Percentiles rank a stretch among this genome's conserved stretches.
phyloP scores from a whole-genome alignment of 176 grass and related monocot species.

The Lolium perenne region DNA sequence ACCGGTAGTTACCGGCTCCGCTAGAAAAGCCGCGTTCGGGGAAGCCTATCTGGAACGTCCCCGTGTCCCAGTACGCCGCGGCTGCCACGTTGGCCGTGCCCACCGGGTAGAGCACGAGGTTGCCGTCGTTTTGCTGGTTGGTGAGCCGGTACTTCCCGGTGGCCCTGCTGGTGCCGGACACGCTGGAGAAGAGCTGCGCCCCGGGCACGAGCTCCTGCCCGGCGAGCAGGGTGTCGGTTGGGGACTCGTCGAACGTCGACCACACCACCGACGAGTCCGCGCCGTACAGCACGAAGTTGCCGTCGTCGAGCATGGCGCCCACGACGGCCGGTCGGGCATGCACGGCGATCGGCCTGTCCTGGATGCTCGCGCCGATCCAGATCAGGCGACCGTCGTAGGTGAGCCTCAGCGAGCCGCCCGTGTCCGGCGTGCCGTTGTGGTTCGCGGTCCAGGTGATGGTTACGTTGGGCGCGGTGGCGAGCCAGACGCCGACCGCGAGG shows the following conservation, averaged over 20 bases:
- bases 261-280: background rate
- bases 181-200: constrained; percentile 1
- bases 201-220: background rate
- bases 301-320: background rate
- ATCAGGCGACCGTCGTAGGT: background rate
- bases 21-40: background rate
- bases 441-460: background rate
- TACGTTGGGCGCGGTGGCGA: background rate
- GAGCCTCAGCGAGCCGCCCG: background rate
- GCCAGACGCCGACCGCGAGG: background rate
- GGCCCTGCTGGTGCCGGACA: background rate
- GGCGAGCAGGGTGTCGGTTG: background rate
- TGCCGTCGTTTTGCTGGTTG: background rate
- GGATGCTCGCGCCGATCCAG: background rate
- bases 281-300: background rate
- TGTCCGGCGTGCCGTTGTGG: background rate
- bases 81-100: background rate
- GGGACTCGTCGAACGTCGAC: background rate
- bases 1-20: too few species aligned
- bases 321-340: background rate
- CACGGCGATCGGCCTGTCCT: background rate
- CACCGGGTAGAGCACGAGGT: background rate
- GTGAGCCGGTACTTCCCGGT: background rate
- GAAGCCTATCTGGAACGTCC: background rate
- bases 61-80: background rate